A percentile compares a stretch with the other conserved stretches of the same genome.
phyloP scores from a whole-genome alignment of 2,329 filamentous ascomycete species.

The Lasiodiplodia gonubiensis region DNA sequence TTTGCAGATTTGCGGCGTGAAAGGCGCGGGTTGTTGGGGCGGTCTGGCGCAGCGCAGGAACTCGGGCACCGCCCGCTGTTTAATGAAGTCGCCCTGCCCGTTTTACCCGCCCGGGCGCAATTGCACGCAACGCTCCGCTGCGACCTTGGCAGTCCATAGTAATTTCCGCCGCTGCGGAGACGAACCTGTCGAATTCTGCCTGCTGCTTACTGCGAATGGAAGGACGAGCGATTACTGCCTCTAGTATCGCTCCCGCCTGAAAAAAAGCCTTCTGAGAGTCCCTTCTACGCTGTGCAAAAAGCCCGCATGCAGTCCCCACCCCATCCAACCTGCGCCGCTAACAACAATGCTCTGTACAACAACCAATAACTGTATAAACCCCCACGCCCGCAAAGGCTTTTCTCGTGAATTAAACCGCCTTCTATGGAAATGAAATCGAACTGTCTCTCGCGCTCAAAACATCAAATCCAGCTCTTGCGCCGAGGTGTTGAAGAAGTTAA shows the following conservation, averaged over 20 bases:
- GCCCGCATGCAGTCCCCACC: conserved; percentile 12
- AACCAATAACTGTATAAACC: conserved; percentile 13
- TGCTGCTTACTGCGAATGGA: conserved; percentile 24
- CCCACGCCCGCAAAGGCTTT: neutral
- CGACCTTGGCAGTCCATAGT: conserved; percentile 8
- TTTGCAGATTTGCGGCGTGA: conserved; percentile 26
- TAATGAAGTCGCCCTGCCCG: conserved; percentile 24
- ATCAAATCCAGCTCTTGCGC: conserved; percentile 9
- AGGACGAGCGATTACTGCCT: conserved; percentile 21
- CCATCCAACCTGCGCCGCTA: conserved; percentile 15
- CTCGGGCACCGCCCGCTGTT: conserved; percentile 14
- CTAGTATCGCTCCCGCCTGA: conserved; percentile 15
- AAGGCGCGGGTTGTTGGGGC: conserved; percentile 7
- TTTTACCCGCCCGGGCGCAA: conserved; percentile 16
- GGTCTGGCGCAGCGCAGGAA: conserved; percentile 8
- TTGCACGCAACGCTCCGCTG: conserved; percentile 16
- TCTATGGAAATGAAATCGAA: conserved; percentile 22
- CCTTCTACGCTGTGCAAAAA: conserved; percentile 18
- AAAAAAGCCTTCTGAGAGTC: conserved; percentile 7
- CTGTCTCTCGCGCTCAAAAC: conserved; percentile 3
- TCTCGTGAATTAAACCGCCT: conserved; percentile 29
- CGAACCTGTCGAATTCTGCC: conserved; percentile 14
- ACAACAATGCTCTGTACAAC: conserved; percentile 21
- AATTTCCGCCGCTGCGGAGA: conserved; percentile 24
- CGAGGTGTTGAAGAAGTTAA: conserved; percentile 7